phyloP scores from a whole-genome alignment of 225 moss, liverwort and hornwort species.

The Pseudoscleropodium purum region DNA sequence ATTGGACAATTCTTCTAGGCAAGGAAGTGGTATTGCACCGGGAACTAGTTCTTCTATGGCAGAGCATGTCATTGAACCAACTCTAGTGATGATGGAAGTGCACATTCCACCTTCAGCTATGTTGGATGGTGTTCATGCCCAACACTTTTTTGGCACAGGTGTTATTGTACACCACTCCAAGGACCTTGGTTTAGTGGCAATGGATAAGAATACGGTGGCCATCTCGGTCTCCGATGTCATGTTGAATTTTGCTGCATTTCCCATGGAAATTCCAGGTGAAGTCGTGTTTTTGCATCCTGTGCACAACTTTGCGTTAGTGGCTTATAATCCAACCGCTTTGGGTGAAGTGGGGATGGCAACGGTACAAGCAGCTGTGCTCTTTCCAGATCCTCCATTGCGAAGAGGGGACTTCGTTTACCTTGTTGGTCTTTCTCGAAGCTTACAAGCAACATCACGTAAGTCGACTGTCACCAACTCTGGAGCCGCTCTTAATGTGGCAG shows the following conservation, averaged over 20 bases:
- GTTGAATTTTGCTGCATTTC: conserved; percentile 76
- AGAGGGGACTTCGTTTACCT: conserved; percentile 77
- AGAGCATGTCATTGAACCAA: conserved; percentile 74
- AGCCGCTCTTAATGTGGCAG: conserved; percentile 54
- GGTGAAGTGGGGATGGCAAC: conserved; percentile 52
- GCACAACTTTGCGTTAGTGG: conserved; percentile 77
- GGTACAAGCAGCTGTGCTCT: conserved; percentile 51
- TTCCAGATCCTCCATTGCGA: conserved; percentile 41
- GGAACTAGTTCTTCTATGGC: conserved; percentile 59
- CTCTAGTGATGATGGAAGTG: conserved; percentile 89
- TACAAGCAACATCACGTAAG: conserved; percentile 80
- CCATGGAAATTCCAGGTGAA: conserved; percentile 81
- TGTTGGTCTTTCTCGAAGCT: conserved; percentile 63
- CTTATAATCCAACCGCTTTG: conserved; percentile 61
- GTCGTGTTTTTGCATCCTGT: conserved; percentile 77
- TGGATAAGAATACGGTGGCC: conserved; percentile 84
- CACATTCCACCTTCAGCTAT: conserved; percentile 86
- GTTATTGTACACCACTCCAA: conserved; percentile 76
- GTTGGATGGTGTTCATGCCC: conserved; percentile 78
- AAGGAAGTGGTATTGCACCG: conserved; percentile 24
- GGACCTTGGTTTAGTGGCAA: conserved; percentile 66
- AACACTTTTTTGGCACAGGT: conserved; percentile 76
- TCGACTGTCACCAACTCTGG: conserved; percentile 72
- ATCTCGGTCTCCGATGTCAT: conserved; percentile 79
- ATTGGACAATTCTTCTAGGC: conserved; percentile 17